Evolutionary conservation across 768 basidiomycete genomes (phyloP).

Genomic region (Rhizopogon vulgaris): DNA sequence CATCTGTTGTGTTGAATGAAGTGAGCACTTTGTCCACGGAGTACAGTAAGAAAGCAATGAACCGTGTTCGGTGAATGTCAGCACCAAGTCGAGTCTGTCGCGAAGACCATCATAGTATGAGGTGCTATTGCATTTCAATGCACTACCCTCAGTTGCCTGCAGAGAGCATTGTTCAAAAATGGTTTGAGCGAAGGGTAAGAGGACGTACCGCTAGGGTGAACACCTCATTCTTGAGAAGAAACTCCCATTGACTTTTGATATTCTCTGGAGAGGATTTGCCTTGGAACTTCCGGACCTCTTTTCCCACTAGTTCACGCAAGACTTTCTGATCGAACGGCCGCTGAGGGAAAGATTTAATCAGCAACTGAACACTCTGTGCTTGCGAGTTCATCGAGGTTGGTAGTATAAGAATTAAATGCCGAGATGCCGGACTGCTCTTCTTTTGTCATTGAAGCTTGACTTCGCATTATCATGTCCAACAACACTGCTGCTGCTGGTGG

Average conservation of each 20-base stretch:
- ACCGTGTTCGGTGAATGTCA: slow-evolving; percentile 78
- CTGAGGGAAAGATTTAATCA: slow-evolving; percentile 48
- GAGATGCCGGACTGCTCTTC: slow-evolving; percentile 24
- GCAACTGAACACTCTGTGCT: slow-evolving; percentile 40
- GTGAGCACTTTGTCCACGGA: background rate
- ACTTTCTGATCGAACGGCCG: slow-evolving; percentile 41
- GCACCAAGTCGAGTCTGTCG: slow-evolving; percentile 63
- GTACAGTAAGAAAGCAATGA: slow-evolving; percentile 16
- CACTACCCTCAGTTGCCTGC: slow-evolving; percentile 64
- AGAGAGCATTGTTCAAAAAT: background rate
- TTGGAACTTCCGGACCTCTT: slow-evolving; percentile 37
- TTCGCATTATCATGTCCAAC: slow-evolving; percentile 16
- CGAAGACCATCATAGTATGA: slow-evolving; percentile 58
- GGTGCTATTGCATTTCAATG: slow-evolving; percentile 44
- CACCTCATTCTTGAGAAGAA: slow-evolving; percentile 62
- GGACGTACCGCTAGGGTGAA: slow-evolving; percentile 63
- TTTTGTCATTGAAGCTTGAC: too few species aligned
- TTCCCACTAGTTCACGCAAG: slow-evolving; percentile 45
- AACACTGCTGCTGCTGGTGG: slow-evolving; percentile 8
- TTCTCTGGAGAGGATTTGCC: slow-evolving; percentile 47
- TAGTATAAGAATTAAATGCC: slow-evolving; percentile 3
- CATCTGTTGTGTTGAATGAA: slow-evolving; percentile 40
- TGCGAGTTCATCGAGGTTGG: slow-evolving; percentile 42
- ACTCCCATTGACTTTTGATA: slow-evolving; percentile 71
- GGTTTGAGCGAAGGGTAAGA: background rate